Evolutionary conservation across 371 early-diverging fungal species (phyloP), one percentile per base, ranked within the genome.

Genomic region (Basidiobolus meristosporus): DNA sequence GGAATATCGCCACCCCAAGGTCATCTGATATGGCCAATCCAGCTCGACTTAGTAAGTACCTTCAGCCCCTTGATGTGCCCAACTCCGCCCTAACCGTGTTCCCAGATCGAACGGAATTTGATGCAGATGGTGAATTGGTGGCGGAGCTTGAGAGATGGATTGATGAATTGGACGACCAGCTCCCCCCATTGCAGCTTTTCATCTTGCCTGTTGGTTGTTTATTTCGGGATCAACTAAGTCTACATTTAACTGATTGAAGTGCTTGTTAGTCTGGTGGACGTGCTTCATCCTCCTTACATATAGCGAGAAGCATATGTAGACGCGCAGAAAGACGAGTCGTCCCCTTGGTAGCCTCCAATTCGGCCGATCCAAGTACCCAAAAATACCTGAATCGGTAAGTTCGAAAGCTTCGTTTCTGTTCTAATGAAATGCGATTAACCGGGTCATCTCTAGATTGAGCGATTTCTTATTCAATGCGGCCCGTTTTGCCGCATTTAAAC

Each of bases 1-100:
- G 87, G 19, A 87, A 87, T 54, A 65, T 90, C 34, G 93, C 93
- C 7, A 93, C 93, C 9, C 93, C 93, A 31, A 59, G 86, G n/a
- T n/a, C n/a, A n/a, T n/a, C n/a, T n/a, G n/a, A n/a, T n/a, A n/a
- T n/a, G n/a, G n/a, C n/a, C n/a, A n/a, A n/a, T n/a, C n/a, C n/a
- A 3, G 46, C 45, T 35, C 41, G 48, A 5, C 23, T 50, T 68
- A 73, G 48, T 1, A 65, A 70, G 16, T n/a, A n/a, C n/a, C n/a
- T n/a, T n/a, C n/a, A n/a, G n/a, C n/a, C n/a, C n/a, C n/a, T n/a
- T n/a, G n/a, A n/a, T n/a, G n/a, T n/a, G n/a, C n/a, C n/a, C n/a
- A n/a, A n/a, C n/a, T n/a, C n/a, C n/a, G n/a, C n/a, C n/a, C n/a
- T n/a, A n/a, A n/a, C n/a, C n/a, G n/a, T n/a, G n/a, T n/a, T n/a